Evolutionary conservation across 2,329 filamentous ascomycete species (phyloP).

Genomic region (Fusarium sp.): DNA sequence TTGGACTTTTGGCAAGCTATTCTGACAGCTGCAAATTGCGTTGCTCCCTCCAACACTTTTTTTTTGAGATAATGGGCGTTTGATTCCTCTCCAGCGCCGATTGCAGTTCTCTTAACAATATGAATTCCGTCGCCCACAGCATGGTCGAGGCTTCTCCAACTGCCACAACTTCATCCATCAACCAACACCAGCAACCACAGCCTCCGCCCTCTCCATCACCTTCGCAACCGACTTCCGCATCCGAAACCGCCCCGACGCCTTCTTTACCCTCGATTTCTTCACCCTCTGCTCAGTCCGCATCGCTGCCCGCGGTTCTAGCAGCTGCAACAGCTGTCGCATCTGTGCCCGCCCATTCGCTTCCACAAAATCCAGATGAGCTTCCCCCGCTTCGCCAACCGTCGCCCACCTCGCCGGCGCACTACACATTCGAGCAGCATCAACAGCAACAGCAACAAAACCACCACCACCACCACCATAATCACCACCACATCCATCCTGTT

Average conservation of each 20-base stretch:
- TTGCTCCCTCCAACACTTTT: conserved; percentile 13
- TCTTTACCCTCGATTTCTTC: conserved; percentile 44
- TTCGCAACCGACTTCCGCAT: conserved; percentile 42
- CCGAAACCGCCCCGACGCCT: conserved; percentile 43
- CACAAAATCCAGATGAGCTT: conserved; percentile 44
- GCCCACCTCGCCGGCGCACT: conserved; percentile 44
- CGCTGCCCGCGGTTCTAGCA: conserved; percentile 41
- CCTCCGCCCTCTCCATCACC: conserved; percentile 43
- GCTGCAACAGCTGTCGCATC: conserved; percentile 39
- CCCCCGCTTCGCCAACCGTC: conserved; percentile 45
- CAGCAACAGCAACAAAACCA: conserved; percentile 39
- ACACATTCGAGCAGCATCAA: conserved; percentile 46
- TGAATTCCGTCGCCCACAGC: conserved; percentile 54
- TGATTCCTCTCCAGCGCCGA: conserved; percentile 34
- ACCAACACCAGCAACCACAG: conserved; percentile 42
- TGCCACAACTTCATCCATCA: conserved; percentile 32
- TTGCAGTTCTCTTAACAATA: conserved; percentile 40
- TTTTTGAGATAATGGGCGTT: conserved; percentile 43
- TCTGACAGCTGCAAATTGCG: conserved; percentile 22
- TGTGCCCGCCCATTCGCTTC: conserved; percentile 33
- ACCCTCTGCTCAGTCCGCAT: conserved; percentile 44
- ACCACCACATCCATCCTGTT: conserved; percentile 45
- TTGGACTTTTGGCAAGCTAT: conserved; percentile 19
- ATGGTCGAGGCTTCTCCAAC: conserved; percentile 48
- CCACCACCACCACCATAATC: conserved; percentile 28